These are phyloP conservation scores for Nigrospora osmanthi DNA, from an alignment of 2,329 filamentous ascomycete species.

Conservation along the genomic window DNA sequence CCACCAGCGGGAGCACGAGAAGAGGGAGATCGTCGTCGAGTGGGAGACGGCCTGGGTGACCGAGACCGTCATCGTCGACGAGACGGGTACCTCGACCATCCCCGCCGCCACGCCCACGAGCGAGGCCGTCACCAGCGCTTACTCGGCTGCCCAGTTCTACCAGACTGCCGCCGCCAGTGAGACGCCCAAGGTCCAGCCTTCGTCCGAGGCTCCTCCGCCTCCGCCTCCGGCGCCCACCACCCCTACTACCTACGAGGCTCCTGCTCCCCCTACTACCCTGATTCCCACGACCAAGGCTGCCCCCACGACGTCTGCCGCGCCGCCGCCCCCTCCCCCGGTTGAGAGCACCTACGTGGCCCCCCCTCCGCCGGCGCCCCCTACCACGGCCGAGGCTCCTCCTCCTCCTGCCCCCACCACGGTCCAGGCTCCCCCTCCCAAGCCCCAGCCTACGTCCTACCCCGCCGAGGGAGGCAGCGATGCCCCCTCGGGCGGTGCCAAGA, in stretches of 20 bases:
- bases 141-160: slow-evolving; percentile 7
- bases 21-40: slow-evolving; percentile 36
- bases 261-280: slow-evolving; percentile 7
- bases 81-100: slow-evolving; percentile 25
- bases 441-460: slow-evolving; percentile 10
- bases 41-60: slow-evolving; percentile 42
- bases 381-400: not conserved
- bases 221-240: slow-evolving; percentile 4
- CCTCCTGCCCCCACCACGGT: not conserved
- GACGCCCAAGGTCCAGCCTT: not conserved
- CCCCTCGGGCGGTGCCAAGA: slow-evolving; percentile 20
- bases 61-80: slow-evolving; percentile 42
- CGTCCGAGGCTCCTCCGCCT: slow-evolving; percentile 5
- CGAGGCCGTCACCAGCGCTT: slow-evolving; percentile 12
- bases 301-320: slow-evolving; percentile 6
- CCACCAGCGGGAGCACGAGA: slow-evolving; percentile 18
- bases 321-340: slow-evolving; percentile 5
- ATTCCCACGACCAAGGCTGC: slow-evolving; percentile 7
- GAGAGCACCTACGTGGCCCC: not conserved
- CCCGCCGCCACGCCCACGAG: slow-evolving; percentile 15
- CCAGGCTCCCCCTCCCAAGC: slow-evolving; percentile 2
- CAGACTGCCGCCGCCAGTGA: slow-evolving; percentile 11
- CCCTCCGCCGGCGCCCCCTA: not conserved
- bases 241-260: slow-evolving; percentile 6
- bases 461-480: slow-evolving; percentile 14